Evolutionary conservation across 2,329 filamentous ascomycete genomes (phyloP), one percentile per base, ranked within the genome.

Genomic region (Colletotrichum liriopes): DNA sequence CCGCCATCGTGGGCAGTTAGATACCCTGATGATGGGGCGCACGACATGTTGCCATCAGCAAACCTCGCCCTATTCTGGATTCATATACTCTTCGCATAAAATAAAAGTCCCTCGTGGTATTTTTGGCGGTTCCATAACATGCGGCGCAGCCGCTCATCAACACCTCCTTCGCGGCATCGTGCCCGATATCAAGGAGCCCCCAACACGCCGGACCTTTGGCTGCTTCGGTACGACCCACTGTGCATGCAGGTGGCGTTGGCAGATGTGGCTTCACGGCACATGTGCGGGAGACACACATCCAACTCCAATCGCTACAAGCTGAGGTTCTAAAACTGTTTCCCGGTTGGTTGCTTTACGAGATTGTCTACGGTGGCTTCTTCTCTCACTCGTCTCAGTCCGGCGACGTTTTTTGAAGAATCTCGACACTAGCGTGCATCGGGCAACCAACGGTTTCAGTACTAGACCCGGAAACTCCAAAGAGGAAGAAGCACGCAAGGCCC

Each of bases 341-440:
- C 65, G 67, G 62, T 70, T 70, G 67, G 67, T 54, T 54, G 43
- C 45, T 54, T 54, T 70, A 70, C 67, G 67, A 70, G 54, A 35
- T 18, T 11, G 23, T 45, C 63, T 26, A 49, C 37, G 54, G 35
- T 32, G 54, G 16, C 54, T 12, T 18, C 23, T 58, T 35, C 35
- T 41, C n/a, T 39, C 35, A 26, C 20, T 58, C 54, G 35, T 20
- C 12, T 20, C 20, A n/a, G 35, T 8, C 43, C 7, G 43, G n/a
- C 18, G 43, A 45, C 20, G 1, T 6, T n/a, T 0, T 1, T 45
- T 9, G 43, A 8, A 9, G 7, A 9, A 45, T 8, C 43, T 14
- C 18, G 18, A 45, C 7, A n/a, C 43, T 45, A 14, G 20, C 18
- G 35, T 37, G 35, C 5, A 11, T 37, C 35, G 3, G 7, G n/a